A percentile compares a stretch with the other conserved stretches of the same genome.
These are phyloP conservation scores for Backusella westeae DNA, from an alignment of 192 early-diverging fungal species.

Conservation along the genomic window DNA sequence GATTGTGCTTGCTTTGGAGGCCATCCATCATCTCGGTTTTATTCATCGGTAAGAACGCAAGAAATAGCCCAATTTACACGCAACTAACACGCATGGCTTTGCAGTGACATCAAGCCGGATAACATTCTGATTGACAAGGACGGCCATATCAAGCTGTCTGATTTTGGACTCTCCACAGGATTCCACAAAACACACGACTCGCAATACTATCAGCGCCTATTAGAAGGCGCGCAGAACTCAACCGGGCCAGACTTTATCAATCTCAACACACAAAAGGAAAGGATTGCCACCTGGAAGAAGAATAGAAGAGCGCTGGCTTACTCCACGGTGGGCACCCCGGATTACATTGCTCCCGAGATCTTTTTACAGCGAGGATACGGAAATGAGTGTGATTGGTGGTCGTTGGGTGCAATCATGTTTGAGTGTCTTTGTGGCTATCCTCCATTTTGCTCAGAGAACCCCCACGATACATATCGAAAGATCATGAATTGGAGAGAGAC, in stretches of 20 bases:
- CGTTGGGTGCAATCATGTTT: constrained; percentile 98
- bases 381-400: constrained; percentile 99
- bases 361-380: constrained; percentile 94
- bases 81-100: too few species aligned
- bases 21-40: constrained; percentile 92
- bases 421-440: constrained; percentile 98
- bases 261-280: constrained; percentile 86
- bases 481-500: constrained; percentile 96
- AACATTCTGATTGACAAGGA: constrained; percentile 94
- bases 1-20: constrained; percentile 88
- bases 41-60: constrained; percentile 73
- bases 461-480: constrained; percentile 97
- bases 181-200: constrained; percentile 99
- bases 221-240: constrained; percentile 59
- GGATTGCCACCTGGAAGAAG: constrained; percentile 97
- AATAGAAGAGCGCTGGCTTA: constrained; percentile 95
- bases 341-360: constrained; percentile 94
- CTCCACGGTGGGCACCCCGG: constrained; percentile 97
- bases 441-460: constrained; percentile 94
- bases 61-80: neutral
- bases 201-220: constrained; percentile 83
- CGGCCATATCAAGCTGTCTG: constrained; percentile 99
- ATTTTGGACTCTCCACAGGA: constrained; percentile 99
- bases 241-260: constrained; percentile 78
- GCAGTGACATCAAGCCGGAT: constrained; percentile 80